Base-by-base conservation (phyloP, 805 yeast species). In the Kodamaea laetipori region DNA sequence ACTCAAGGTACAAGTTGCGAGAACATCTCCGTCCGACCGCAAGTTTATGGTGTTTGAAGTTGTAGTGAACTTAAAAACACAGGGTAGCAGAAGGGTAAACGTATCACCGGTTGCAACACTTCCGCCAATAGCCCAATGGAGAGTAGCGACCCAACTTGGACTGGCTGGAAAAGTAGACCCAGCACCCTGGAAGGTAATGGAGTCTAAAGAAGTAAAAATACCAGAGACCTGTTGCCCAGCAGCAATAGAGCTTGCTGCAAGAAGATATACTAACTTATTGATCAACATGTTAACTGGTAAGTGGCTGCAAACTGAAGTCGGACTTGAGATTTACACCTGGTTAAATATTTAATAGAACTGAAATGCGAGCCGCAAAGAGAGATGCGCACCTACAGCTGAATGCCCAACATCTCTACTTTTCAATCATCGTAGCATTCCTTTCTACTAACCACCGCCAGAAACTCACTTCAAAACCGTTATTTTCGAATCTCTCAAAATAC, bases 71-170 rank as follows among this genome's bases (percentile, higher is more conserved):
- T 54, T 55, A 39, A 48, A 60, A 6, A 56, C 63, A 48, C 63
- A 53, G 1, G 65, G 65, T 48, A 63, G 40, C 11, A 41, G 32
- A 35, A 63, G 53, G 13, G 53, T 44, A 31, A 63, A 63, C 2
- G 61, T 60, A 43, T 63, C 69, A 24, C 63, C 63, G 1, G 66
- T 37, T 0, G 15, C 11, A 1, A 47, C 51, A 5, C 43, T 4
- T 13, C 57, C 54, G 8, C 39, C 24, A 8, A 62, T 45, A 2
- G 26, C 10, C 67, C 67, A 62, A 8, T 42, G 43, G 6, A 62
- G 24, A 0, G 46, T 36, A 4, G 59, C 60, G 19, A 36, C 33
- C 62, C 64, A 55, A 37, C 44, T 43, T 5, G 48, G 48, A 18
- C 24, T 41, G 16, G 7, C 11, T 4, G 45, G 42, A 10, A 7